A percentile compares a stretch with the other conserved stretches of the same genome.
These are phyloP conservation scores for Prosopis cineraria DNA, from an alignment of 306 rosid species.

Conservation along the genomic window DNA sequence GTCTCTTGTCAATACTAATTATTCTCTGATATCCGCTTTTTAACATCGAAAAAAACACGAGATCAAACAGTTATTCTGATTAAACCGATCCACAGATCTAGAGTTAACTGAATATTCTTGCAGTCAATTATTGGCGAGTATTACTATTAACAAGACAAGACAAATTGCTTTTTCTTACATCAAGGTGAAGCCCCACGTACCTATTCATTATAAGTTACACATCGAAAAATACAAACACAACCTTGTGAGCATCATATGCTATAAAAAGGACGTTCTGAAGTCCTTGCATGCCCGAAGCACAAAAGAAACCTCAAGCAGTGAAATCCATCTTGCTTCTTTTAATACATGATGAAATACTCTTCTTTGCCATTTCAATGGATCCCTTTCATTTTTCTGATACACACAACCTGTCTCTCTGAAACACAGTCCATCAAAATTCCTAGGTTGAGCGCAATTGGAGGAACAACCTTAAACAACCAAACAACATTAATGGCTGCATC, in stretches of 20 bases:
- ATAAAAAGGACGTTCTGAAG: neutral
- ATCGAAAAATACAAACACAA: neutral
- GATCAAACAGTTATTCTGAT: neutral
- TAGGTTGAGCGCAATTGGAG: conserved; percentile 45
- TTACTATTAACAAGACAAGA: neutral
- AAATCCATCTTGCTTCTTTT: neutral
- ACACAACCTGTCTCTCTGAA: conserved; percentile 23
- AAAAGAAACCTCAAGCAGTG: neutral
- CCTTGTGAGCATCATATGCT: conserved; percentile 1
- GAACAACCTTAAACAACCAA: conserved; percentile 25
- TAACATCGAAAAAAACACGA: neutral
- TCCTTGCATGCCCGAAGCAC: neutral
- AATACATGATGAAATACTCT: neutral
- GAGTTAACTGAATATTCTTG: neutral
- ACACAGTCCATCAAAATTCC: conserved; percentile 32
- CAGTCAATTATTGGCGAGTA: neutral
- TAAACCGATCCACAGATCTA: neutral
- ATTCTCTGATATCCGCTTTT: neutral
- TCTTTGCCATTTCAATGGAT: conserved; percentile 25
- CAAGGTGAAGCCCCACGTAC: neutral
- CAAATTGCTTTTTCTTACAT: neutral
- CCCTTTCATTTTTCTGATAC: conserved; percentile 20
- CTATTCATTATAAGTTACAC: neutral
- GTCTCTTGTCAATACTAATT: neutral
- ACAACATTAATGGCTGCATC: neutral